These are phyloP conservation scores for Ettlia oleoabundans DNA, from an alignment of 139 green algal species.

Conservation along the genomic window DNA sequence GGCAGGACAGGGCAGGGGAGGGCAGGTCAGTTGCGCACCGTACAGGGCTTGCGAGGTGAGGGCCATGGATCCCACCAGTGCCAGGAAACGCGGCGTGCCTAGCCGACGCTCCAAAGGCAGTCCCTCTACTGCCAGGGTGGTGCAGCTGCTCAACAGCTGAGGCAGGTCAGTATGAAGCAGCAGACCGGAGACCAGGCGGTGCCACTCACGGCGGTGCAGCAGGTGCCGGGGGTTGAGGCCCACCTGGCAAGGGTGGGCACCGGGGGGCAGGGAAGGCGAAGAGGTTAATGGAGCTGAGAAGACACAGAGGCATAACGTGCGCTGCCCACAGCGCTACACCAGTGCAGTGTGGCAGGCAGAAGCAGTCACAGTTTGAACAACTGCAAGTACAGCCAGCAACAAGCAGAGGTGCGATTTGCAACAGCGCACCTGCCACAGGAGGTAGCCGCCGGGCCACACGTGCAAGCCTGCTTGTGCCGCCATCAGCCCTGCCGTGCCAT, in stretches of 20 bases:
- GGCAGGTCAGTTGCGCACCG: background rate
- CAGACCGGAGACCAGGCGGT: constrained; percentile 29
- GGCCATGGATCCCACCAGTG: constrained; percentile 1
- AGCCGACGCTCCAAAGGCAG: constrained; percentile 27
- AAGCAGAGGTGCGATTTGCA: too few relatives aligned
- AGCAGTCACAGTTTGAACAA: too few relatives aligned
- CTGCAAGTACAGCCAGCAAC: too few relatives aligned
- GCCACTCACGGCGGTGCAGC: constrained; percentile 27
- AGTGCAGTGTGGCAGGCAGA: too few relatives aligned
- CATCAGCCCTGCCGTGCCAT: background rate
- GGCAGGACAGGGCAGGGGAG: too few relatives aligned
- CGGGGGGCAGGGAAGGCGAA: background rate
- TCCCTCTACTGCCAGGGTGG: constrained; percentile 2
- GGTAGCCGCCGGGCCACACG: constrained; percentile 3
- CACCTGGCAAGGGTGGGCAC: background rate
- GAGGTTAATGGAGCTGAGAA: background rate
- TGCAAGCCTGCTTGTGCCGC: constrained; percentile 1
- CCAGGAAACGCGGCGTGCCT: background rate
- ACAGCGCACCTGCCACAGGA: constrained; percentile 1
- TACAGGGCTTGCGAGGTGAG: constrained; percentile 21
- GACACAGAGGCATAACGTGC: too few relatives aligned
- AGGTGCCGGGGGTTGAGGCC: constrained; percentile 33
- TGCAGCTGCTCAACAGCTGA: constrained; percentile 18
- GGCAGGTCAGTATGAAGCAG: constrained; percentile 19
- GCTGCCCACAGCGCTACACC: too few relatives aligned